phyloP scores from a whole-genome alignment of 768 basidiomycete genomes.

The Leccinum broughii region DNA sequence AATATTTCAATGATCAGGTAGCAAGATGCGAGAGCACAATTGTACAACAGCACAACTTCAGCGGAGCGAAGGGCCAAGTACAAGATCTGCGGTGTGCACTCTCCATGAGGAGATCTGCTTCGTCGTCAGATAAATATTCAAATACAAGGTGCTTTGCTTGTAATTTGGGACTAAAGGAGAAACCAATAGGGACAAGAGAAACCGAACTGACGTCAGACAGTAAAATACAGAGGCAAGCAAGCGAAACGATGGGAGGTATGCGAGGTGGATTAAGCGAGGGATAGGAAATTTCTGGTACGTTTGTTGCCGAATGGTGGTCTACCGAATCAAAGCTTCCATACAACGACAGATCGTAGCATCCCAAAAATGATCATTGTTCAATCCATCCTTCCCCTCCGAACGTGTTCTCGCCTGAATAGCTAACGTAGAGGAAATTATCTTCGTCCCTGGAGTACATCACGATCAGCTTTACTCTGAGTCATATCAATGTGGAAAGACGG shows the following conservation, averaged over 20 bases:
- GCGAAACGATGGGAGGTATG: conserved; percentile 28
- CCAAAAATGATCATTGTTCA: conserved; percentile 31
- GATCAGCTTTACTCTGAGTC: conserved; percentile 28
- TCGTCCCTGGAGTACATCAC: conserved; percentile 69
- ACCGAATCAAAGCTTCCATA: conserved; percentile 24
- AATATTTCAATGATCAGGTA: not conserved
- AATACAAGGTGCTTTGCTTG: conserved; percentile 22
- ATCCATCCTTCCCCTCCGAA: conserved; percentile 57
- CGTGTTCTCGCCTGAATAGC: conserved; percentile 98
- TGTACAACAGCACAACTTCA: not conserved
- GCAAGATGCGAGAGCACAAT: not conserved
- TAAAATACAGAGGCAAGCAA: conserved; percentile 33
- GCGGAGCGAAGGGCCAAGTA: not conserved
- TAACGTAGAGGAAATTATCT: conserved; percentile 98
- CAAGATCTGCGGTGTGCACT: not conserved
- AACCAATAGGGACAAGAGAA: conserved; percentile 3
- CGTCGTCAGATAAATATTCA: conserved; percentile 13
- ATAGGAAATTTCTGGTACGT: conserved; percentile 19
- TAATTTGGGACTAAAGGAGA: conserved; percentile 12
- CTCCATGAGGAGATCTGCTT: not conserved
- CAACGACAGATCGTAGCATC: conserved; percentile 24
- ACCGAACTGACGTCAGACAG: conserved; percentile 15
- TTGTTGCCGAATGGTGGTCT: conserved; percentile 31
- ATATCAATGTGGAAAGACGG: conserved; percentile 33
- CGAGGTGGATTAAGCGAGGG: conserved; percentile 16